Conservation (phyloP, 169 alveolate genomes). For the Theileria annulata region DNA sequence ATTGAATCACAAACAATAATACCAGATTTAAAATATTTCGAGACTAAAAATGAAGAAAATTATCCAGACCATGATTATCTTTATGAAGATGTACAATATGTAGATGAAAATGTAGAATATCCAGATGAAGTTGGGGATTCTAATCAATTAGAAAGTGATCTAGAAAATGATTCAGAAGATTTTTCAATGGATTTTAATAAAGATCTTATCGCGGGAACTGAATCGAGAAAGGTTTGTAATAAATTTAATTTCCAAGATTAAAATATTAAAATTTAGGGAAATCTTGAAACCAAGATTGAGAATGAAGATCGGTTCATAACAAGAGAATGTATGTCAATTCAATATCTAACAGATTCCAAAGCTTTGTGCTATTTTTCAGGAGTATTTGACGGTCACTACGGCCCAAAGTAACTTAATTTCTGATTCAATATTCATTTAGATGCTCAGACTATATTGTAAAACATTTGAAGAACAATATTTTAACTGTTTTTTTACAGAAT, state of each 20-base stretch:
- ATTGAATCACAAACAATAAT: slow-evolving; percentile 46
- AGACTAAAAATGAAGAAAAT: slow-evolving; percentile 7
- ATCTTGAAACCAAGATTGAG: slow-evolving; percentile 53
- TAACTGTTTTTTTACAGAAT: slow-evolving; percentile 77
- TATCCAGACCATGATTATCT: background rate
- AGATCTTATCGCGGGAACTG: slow-evolving; percentile 72
- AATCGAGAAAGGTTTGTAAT: slow-evolving; percentile 51
- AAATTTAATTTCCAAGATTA: background rate
- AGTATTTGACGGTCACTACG: slow-evolving; percentile 83
- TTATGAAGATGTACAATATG: no score
- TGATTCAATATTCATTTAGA: slow-evolving; percentile 20
- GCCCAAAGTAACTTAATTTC: slow-evolving; percentile 64
- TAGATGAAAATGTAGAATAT: background rate
- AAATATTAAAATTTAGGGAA: slow-evolving; percentile 27
- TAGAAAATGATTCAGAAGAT: slow-evolving; percentile 59
- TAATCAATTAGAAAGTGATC: slow-evolving; percentile 7
- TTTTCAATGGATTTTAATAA: slow-evolving; percentile 68
- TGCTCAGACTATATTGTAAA: slow-evolving; percentile 78
- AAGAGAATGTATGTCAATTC: slow-evolving; percentile 73
- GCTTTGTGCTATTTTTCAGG: slow-evolving; percentile 81
- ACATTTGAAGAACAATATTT: slow-evolving; percentile 78
- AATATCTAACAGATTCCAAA: slow-evolving; percentile 68
- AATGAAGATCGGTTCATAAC: slow-evolving; percentile 77
- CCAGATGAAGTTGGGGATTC: background rate
- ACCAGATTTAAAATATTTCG: background rate